These are phyloP conservation scores for Ilyonectria mors-panacis DNA, from an alignment of 2,329 filamentous ascomycete species.

Conservation along the genomic window DNA sequence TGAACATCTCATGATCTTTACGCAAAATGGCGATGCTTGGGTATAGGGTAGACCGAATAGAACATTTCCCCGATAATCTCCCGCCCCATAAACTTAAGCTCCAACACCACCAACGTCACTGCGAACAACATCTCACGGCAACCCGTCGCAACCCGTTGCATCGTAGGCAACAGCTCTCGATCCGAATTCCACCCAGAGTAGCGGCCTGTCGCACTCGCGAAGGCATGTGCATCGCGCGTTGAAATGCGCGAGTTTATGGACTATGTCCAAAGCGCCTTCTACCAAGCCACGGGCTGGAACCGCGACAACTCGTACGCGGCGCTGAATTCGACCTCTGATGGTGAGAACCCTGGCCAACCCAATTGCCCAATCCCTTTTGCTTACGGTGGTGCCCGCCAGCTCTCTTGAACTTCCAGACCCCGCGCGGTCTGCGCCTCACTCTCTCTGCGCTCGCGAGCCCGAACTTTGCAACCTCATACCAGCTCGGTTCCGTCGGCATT, in stretches of 20 bases:
- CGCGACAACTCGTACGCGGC: conserved; percentile 92
- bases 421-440: conserved; percentile 85
- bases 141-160: conserved; percentile 13
- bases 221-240: conserved; percentile 50
- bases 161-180: conserved; percentile 6
- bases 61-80: conserved; percentile 9
- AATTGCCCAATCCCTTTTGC: conserved; percentile 29
- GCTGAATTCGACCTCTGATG: conserved; percentile 86
- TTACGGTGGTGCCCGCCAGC: conserved; percentile 62
- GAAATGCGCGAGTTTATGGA: conserved; percentile 97
- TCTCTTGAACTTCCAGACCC: conserved; percentile 90
- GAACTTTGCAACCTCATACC: conserved; percentile 95
- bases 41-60: background rate
- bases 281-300: conserved; percentile 89
- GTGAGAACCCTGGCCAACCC: conserved; percentile 59
- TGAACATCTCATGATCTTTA: no score
- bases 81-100: conserved; percentile 1
- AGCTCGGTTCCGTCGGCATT: conserved; percentile 88
- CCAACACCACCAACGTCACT: conserved; percentile 11
- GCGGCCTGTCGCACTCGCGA: conserved; percentile 27
- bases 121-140: conserved; percentile 4
- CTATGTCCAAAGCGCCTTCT: conserved; percentile 93
- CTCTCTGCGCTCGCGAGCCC: conserved; percentile 93
- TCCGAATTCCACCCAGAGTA: conserved; percentile 6
- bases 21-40: background rate